Conservation (phyloP, 495 filamentous ascomycete genomes). For the Penicillium steckii region DNA sequence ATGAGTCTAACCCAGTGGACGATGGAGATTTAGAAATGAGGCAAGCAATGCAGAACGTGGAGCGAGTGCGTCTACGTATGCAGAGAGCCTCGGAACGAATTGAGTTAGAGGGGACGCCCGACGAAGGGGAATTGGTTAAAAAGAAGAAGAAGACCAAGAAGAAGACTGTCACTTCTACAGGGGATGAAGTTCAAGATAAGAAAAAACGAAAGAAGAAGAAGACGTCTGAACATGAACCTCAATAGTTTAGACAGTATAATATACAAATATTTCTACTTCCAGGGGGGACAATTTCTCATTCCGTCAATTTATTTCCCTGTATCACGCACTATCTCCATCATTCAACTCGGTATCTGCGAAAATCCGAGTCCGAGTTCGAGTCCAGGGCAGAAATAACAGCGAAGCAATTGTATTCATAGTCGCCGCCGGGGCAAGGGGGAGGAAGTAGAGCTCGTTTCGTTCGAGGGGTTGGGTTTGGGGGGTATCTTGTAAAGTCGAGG, state of each 20-base stretch:
- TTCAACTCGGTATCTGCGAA: too few species aligned
- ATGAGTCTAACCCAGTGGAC: slow-evolving; percentile 3
- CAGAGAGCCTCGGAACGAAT: slow-evolving; percentile 84
- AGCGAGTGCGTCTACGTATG: slow-evolving; percentile 83
- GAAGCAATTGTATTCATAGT: background rate
- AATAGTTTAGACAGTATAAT: background rate
- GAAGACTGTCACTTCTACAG: background rate
- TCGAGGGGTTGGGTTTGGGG: slow-evolving; percentile 3
- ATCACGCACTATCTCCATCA: too few species aligned
- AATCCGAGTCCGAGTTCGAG: too few species aligned
- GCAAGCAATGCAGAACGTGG: slow-evolving; percentile 81
- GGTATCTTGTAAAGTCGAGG: slow-evolving; percentile 12
- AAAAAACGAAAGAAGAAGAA: slow-evolving; percentile 19
- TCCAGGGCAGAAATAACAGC: background rate
- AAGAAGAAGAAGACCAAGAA: slow-evolving; percentile 64
- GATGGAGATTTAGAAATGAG: slow-evolving; percentile 80
- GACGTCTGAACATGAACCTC: slow-evolving; percentile 1
- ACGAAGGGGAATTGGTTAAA: slow-evolving; percentile 71
- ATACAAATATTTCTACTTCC: background rate
- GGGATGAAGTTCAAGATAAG: background rate
- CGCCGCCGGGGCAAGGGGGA: background rate
- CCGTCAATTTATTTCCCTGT: too few species aligned
- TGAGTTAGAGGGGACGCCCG: slow-evolving; percentile 65
- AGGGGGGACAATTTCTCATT: background rate
- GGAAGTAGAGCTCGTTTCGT: too few species aligned